Evolutionary conservation across 768 basidiomycete genomes (phyloP).

Genomic region (Suillus occidentalis): DNA sequence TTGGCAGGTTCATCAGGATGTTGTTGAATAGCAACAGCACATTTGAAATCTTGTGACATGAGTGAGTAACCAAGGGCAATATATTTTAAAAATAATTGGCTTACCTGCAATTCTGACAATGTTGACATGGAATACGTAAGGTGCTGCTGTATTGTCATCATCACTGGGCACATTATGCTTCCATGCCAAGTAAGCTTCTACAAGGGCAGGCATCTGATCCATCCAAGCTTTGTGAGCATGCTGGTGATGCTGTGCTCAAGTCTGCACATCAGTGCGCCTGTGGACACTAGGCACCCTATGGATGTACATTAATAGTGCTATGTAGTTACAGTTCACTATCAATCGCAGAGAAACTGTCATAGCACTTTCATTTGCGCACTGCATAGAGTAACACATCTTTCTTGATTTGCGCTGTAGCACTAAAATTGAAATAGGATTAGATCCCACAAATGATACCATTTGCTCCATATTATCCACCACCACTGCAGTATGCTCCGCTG

Average conservation of each 20-base stretch:
- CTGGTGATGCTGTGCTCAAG: background rate
- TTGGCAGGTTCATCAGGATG: background rate
- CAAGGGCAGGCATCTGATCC: background rate
- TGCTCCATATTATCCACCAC: too few relatives aligned
- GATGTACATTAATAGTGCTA: too few relatives aligned
- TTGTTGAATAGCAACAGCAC: background rate
- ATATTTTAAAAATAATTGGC: background rate
- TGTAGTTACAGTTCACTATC: too few relatives aligned
- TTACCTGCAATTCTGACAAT: background rate
- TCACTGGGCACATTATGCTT: background rate
- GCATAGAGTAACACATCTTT: too few relatives aligned
- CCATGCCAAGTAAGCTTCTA: background rate
- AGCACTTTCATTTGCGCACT: too few relatives aligned
- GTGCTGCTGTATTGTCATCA: background rate
- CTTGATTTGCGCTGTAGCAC: too few relatives aligned
- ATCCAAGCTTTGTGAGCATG: background rate
- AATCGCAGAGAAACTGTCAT: too few relatives aligned
- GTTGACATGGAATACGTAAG: background rate
- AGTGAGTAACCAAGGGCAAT: background rate
- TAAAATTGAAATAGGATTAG: too few relatives aligned
- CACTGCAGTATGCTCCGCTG: too few relatives aligned
- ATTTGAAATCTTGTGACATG: background rate
- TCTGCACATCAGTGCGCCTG: background rate
- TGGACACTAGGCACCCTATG: background rate
- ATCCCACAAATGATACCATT: too few relatives aligned